phyloP scores from a whole-genome alignment of 1,139 yeast species.

The Lodderomyces jiufengensis region DNA sequence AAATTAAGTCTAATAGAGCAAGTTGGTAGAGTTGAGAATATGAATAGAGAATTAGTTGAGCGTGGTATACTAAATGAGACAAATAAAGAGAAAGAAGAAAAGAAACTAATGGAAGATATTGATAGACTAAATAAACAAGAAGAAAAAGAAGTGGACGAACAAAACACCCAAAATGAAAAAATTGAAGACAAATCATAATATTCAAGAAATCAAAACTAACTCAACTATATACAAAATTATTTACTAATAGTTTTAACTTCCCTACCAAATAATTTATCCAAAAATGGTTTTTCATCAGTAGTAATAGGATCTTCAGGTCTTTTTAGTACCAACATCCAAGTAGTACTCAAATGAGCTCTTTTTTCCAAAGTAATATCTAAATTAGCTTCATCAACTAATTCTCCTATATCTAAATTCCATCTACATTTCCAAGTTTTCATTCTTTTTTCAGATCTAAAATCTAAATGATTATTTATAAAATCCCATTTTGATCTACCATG shows the following conservation, averaged over 20 bases:
- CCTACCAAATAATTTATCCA: conserved; percentile 42
- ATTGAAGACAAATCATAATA: background rate
- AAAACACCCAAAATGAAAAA: background rate
- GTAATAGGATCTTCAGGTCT: conserved; percentile 59
- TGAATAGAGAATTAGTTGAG: conserved; percentile 23
- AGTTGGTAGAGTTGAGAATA: conserved; percentile 18
- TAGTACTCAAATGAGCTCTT: conserved; percentile 88
- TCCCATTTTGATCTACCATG: conserved; percentile 88
- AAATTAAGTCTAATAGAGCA: conserved; percentile 28
- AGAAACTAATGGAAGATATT: conserved; percentile 9
- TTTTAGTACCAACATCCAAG: conserved; percentile 80
- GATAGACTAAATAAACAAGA: conserved; percentile 7
- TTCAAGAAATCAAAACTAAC: too few relatives aligned
- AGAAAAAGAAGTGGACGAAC: conserved; percentile 4
- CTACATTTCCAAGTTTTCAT: conserved; percentile 95
- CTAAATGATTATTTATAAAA: conserved; percentile 75
- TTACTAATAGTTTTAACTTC: conserved; percentile 13
- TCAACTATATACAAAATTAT: conserved; percentile 12
- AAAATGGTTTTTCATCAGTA: conserved; percentile 41
- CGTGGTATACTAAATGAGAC: conserved; percentile 22
- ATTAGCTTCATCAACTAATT: conserved; percentile 77
- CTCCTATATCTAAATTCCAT: conserved; percentile 93
- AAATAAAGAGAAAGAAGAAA: conserved; percentile 10
- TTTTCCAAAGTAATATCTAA: conserved; percentile 76
- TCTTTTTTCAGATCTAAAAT: conserved; percentile 77